These are phyloP conservation scores for Acacia acuminata DNA, from an alignment of 306 rosid genomes.

Conservation along the genomic window DNA sequence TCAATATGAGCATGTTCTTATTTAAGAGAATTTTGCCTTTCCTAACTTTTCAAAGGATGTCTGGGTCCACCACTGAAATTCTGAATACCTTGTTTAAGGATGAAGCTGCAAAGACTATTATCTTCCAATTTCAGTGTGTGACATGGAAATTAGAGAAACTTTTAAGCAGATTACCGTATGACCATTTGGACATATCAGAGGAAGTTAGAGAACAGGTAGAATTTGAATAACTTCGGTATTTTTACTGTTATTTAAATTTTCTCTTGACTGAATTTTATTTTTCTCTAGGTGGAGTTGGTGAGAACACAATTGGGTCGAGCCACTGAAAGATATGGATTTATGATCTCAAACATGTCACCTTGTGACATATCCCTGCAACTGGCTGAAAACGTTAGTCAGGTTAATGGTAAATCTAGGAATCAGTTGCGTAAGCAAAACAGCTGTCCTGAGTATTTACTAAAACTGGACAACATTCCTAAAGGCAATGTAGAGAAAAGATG, in stretches of 20 bases:
- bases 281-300: slow-evolving; percentile 83
- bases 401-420: slow-evolving; percentile 44
- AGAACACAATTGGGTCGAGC: slow-evolving; percentile 86
- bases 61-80: slow-evolving; percentile 52
- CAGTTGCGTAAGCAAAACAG: slow-evolving; percentile 45
- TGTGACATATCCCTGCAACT: slow-evolving; percentile 50
- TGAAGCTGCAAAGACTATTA: slow-evolving; percentile 65
- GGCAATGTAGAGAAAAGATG: slow-evolving; percentile 41
- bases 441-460: slow-evolving; percentile 49
- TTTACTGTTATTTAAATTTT: not conserved
- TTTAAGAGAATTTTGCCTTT: slow-evolving; percentile 18
- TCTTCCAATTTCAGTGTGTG: slow-evolving; percentile 77
- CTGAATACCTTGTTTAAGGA: slow-evolving; percentile 71
- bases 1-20: slow-evolving; percentile 3
- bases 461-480: slow-evolving; percentile 37
- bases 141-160: slow-evolving; percentile 89
- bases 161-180: slow-evolving; percentile 63
- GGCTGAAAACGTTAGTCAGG: slow-evolving; percentile 47
- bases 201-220: slow-evolving; percentile 97
- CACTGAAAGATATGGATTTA: slow-evolving; percentile 67
- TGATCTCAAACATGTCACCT: slow-evolving; percentile 52
- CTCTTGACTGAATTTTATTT: slow-evolving; percentile 14
- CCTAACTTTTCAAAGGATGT: slow-evolving; percentile 36
- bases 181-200: slow-evolving; percentile 70
- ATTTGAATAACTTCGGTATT: slow-evolving; percentile 26